These are phyloP conservation scores for Penicillium canariense DNA, from an alignment of 495 filamentous ascomycete genomes.

Conservation along the genomic window DNA sequence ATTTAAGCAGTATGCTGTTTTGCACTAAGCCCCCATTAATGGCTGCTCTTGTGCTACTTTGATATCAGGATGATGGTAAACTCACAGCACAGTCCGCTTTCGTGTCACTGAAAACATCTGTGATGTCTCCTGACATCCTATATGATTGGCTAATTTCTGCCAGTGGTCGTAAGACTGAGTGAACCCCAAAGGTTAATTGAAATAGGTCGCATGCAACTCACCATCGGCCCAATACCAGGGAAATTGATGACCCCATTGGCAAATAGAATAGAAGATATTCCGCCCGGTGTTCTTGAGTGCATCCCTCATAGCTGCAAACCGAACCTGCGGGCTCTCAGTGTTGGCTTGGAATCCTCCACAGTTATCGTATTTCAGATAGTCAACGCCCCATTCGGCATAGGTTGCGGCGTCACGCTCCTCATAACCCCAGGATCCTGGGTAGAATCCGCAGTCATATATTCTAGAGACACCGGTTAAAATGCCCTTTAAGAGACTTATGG, in stretches of 20 bases:
- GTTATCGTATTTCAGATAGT: not conserved
- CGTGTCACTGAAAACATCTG: no score
- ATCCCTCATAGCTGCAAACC: not conserved
- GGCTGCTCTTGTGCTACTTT: not conserved
- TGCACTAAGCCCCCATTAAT: not conserved
- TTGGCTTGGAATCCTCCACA: not conserved
- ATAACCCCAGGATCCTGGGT: not conserved
- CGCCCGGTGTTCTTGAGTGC: not conserved
- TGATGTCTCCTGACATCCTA: not conserved
- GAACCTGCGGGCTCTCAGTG: not conserved
- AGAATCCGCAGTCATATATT: not conserved
- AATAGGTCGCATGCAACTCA: not conserved
- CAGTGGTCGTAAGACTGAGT: no score
- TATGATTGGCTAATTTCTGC: not conserved
- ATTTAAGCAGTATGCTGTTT: not conserved
- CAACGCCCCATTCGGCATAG: not conserved
- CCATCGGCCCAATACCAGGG: not conserved
- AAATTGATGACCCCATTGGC: not conserved
- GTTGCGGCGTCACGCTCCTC: not conserved
- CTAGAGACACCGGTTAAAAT: no score
- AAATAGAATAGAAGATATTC: not conserved
- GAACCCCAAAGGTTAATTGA: no score
- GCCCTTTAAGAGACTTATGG: no score
- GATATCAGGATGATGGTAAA: no score
- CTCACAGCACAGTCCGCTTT: no score